phyloP scores from a whole-genome alignment of 257 asterid species.

The Solanum clarkiae region DNA sequence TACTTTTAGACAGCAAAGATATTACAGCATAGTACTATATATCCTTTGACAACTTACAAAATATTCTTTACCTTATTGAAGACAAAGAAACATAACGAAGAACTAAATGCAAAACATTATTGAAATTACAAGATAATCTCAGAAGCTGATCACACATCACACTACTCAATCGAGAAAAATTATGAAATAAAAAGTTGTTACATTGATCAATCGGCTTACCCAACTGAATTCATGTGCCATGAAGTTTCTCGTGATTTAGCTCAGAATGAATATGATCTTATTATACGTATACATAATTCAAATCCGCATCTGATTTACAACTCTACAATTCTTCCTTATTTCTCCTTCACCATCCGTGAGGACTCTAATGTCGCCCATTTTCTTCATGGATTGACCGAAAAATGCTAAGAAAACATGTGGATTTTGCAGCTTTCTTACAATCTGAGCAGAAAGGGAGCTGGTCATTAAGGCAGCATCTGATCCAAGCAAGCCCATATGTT shows the following conservation, averaged over 20 bases:
- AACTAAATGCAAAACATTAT: neutral
- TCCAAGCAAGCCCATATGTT: neutral
- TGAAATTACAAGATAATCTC: neutral
- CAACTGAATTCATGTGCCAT: neutral
- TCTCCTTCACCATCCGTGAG: slow-evolving; percentile 15
- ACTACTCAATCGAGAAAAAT: neutral
- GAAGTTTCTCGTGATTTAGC: neutral
- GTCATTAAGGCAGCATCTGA: slow-evolving; percentile 7
- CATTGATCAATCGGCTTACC: neutral
- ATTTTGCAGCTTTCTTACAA: slow-evolving; percentile 10
- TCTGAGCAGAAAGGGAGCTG: neutral
- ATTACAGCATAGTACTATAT: no score
- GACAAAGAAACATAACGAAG: neutral
- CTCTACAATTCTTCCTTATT: slow-evolving; percentile 17
- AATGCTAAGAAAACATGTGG: slow-evolving; percentile 9
- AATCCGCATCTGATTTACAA: neutral
- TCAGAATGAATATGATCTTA: neutral
- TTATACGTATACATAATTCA: neutral
- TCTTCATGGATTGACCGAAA: slow-evolving; percentile 17
- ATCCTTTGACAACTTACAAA: neutral
- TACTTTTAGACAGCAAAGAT: neutral
- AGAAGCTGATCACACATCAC: neutral
- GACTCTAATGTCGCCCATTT: slow-evolving; percentile 18
- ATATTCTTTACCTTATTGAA: neutral
- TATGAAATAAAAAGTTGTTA: neutral